These are phyloP conservation scores for Fusarium musae DNA, from an alignment of 2,329 filamentous ascomycete genomes.

Conservation along the genomic window DNA sequence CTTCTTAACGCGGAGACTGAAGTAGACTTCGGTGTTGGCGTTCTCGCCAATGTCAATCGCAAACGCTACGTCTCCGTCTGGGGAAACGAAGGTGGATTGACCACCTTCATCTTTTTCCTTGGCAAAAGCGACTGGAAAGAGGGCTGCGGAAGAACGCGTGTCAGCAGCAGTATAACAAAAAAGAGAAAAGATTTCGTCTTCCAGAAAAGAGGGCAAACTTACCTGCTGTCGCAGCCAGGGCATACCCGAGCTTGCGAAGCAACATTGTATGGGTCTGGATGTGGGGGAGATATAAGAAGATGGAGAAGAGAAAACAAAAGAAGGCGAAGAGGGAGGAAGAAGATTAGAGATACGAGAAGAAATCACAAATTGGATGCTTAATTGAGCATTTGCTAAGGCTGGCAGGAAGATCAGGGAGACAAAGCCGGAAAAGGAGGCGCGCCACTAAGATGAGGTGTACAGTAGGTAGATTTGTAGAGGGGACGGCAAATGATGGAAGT, in stretches of 20 bases:
- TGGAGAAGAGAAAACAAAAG: not conserved
- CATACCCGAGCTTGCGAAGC: conserved; percentile 45
- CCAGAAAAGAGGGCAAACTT: not conserved
- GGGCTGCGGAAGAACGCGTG: conserved; percentile 24
- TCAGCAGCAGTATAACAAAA: not conserved
- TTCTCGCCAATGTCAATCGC: conserved; percentile 61
- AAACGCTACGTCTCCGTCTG: conserved; percentile 58
- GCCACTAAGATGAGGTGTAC: conserved; percentile 26
- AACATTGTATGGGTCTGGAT: conserved; percentile 43
- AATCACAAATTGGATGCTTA: conserved; percentile 6
- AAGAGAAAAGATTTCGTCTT: not conserved
- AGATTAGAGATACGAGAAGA: not conserved
- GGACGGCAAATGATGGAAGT: conserved; percentile 22
- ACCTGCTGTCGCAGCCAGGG: conserved; percentile 45
- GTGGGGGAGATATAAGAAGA: conserved; percentile 10
- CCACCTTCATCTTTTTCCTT: conserved; percentile 44
- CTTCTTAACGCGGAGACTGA: conserved; percentile 62
- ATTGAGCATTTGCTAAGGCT: conserved; percentile 11
- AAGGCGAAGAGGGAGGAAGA: not conserved
- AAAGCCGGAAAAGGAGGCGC: conserved; percentile 39
- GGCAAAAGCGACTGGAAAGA: conserved; percentile 42
- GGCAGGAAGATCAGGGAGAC: conserved; percentile 36
- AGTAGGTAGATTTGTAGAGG: not conserved
- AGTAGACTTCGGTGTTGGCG: conserved; percentile 61
- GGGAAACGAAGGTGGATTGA: conserved; percentile 58